Percentiles rank a stretch among this genome's conserved stretches.
Evolutionary conservation across 441 rosid genomes (phyloP).

Genomic region (Flueggea neowawraea): DNA sequence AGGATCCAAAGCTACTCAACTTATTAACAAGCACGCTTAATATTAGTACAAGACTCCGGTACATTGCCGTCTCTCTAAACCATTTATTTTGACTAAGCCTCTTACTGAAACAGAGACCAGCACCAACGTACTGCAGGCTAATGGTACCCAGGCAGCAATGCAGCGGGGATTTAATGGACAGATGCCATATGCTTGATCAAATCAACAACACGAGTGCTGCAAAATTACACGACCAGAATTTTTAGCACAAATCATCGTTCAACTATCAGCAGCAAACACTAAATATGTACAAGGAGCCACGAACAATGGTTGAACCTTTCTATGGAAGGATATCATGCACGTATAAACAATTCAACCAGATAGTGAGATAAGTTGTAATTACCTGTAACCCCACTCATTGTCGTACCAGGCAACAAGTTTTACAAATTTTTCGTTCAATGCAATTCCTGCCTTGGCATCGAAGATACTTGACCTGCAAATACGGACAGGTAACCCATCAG

Average conservation of each 20-base stretch:
- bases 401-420: constrained; percentile 45
- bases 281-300: no score
- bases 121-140: neutral
- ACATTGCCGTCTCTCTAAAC: neutral
- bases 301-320: no score
- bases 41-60: neutral
- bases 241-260: neutral
- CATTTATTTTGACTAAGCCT: constrained; percentile 12
- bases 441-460: constrained; percentile 51
- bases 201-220: constrained; percentile 76
- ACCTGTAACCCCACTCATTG: constrained; percentile 51
- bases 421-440: constrained; percentile 32
- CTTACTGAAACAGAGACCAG: neutral
- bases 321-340: no score
- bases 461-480: constrained; percentile 44
- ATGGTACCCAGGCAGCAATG: neutral
- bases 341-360: no score
- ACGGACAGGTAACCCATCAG: neutral
- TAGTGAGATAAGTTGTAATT: constrained; percentile 6
- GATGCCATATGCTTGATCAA: constrained; percentile 53
- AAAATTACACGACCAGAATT: neutral
- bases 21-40: no score
- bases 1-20: no score
- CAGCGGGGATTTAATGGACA: constrained; percentile 12
- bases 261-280: neutral